Percentiles rank a stretch among this genome's conserved stretches.
Evolutionary conservation across 108 stramenopile genomes (phyloP).

Genomic region (Skeletonema costatum): DNA sequence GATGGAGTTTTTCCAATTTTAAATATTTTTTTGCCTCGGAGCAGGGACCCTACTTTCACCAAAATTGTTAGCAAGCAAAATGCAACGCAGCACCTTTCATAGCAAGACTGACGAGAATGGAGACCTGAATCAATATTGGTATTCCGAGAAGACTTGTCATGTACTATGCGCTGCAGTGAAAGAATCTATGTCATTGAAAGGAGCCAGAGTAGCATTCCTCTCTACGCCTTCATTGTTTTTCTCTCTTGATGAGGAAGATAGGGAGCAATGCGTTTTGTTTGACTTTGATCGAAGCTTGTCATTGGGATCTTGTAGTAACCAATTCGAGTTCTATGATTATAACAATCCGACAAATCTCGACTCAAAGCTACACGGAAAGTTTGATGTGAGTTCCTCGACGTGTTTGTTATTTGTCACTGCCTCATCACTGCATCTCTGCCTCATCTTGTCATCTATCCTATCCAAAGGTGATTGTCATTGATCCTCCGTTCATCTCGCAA

Average conservation of each 20-base stretch:
- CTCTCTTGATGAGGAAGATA: constrained; percentile 40
- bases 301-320: constrained; percentile 49
- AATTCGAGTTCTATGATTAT: constrained; percentile 66
- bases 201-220: constrained; percentile 57
- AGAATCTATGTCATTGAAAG: constrained; percentile 14
- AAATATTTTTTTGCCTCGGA: not conserved
- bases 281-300: constrained; percentile 53
- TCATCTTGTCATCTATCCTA: no score
- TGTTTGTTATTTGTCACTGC: no score
- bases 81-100: constrained; percentile 19
- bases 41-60: no score
- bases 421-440: no score
- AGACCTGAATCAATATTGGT: constrained; percentile 85
- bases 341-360: constrained; percentile 55
- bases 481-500: constrained; percentile 83
- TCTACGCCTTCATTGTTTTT: constrained; percentile 78
- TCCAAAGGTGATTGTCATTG: constrained; percentile 56
- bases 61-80: not conserved
- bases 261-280: constrained; percentile 54
- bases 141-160: constrained; percentile 57
- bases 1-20: no score
- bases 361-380: constrained; percentile 27
- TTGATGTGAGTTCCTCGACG: constrained; percentile 37
- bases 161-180: constrained; percentile 45
- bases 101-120: constrained; percentile 37